Evolutionary conservation across 352 stramenopile genomes (phyloP).

Genomic region (Phytophthora multivora): DNA sequence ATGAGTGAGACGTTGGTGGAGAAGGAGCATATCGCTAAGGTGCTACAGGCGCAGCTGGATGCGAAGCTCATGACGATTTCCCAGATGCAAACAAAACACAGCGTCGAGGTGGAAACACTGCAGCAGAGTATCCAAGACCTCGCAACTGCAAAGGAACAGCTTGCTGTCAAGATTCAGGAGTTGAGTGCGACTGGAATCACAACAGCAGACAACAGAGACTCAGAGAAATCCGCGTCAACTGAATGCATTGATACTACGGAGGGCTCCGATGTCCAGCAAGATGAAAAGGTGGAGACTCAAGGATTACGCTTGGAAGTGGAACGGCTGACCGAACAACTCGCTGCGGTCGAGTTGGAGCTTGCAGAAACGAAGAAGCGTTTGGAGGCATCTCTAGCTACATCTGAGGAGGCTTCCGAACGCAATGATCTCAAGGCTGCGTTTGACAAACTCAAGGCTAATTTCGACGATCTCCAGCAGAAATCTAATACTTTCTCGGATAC

Average conservation of each 20-base stretch:
- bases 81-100: slow-evolving; percentile 39
- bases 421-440: slow-evolving; percentile 12
- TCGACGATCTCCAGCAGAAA: slow-evolving; percentile 9
- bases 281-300: slow-evolving; percentile 4
- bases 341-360: slow-evolving; percentile 16
- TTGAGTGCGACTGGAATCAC: slow-evolving; percentile 26
- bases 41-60: slow-evolving; percentile 52
- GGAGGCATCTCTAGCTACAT: neutral
- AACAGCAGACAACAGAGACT: slow-evolving; percentile 1
- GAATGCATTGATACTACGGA: slow-evolving; percentile 16
- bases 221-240: neutral
- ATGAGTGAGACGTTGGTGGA: slow-evolving; percentile 45
- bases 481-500: slow-evolving; percentile 1
- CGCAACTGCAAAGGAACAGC: slow-evolving; percentile 32
- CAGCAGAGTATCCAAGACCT: slow-evolving; percentile 38
- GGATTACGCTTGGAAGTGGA: slow-evolving; percentile 11
- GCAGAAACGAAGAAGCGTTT: slow-evolving; percentile 15
- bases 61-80: slow-evolving; percentile 50
- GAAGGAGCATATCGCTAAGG: slow-evolving; percentile 46
- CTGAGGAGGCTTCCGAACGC: slow-evolving; percentile 1
- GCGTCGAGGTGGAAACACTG: slow-evolving; percentile 34
- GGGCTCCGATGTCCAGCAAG: neutral
- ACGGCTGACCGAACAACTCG: slow-evolving; percentile 14
- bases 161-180: slow-evolving; percentile 29
- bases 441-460: slow-evolving; percentile 14